Evolutionary conservation across 352 stramenopile genomes (phyloP).

Genomic region (Phytopythium aichiense): DNA sequence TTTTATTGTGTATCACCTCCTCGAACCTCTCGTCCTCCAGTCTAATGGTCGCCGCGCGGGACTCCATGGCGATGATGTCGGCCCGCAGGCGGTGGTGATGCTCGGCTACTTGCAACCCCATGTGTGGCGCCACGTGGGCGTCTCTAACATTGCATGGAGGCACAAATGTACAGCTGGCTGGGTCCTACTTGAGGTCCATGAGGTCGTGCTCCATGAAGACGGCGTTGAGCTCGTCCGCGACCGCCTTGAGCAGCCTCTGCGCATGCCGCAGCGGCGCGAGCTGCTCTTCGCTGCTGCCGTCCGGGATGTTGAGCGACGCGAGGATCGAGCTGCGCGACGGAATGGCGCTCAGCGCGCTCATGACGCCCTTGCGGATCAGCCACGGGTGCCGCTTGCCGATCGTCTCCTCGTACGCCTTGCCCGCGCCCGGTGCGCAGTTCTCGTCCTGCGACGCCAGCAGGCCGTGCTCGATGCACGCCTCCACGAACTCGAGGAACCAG

Average conservation of each 20-base stretch:
- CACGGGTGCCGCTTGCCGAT: slow-evolving; percentile 76
- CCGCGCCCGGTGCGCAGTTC: slow-evolving; percentile 54
- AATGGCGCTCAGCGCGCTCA: slow-evolving; percentile 62
- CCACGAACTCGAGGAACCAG: slow-evolving; percentile 86
- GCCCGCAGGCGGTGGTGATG: background rate
- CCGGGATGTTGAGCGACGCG: slow-evolving; percentile 33
- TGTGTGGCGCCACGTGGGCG: background rate
- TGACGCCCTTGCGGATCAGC: slow-evolving; percentile 83
- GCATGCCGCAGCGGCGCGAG: slow-evolving; percentile 31
- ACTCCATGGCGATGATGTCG: background rate
- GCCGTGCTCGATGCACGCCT: slow-evolving; percentile 64
- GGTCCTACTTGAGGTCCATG: slow-evolving; percentile 61
- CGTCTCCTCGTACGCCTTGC: slow-evolving; percentile 82
- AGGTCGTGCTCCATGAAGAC: slow-evolving; percentile 65
- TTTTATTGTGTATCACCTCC: slow-evolving; percentile 5
- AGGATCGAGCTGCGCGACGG: slow-evolving; percentile 58
- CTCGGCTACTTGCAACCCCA: background rate
- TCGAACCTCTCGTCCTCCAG: background rate
- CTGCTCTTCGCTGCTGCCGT: slow-evolving; percentile 26
- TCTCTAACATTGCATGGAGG: background rate
- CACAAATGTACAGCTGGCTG: background rate
- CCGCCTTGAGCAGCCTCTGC: slow-evolving; percentile 38
- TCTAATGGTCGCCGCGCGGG: background rate
- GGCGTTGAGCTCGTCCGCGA: slow-evolving; percentile 49
- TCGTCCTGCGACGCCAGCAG: slow-evolving; percentile 63